Evolutionary conservation across 2,329 filamentous ascomycete genomes (phyloP).

Genomic region (Ceratocystis alfenasii): DNA sequence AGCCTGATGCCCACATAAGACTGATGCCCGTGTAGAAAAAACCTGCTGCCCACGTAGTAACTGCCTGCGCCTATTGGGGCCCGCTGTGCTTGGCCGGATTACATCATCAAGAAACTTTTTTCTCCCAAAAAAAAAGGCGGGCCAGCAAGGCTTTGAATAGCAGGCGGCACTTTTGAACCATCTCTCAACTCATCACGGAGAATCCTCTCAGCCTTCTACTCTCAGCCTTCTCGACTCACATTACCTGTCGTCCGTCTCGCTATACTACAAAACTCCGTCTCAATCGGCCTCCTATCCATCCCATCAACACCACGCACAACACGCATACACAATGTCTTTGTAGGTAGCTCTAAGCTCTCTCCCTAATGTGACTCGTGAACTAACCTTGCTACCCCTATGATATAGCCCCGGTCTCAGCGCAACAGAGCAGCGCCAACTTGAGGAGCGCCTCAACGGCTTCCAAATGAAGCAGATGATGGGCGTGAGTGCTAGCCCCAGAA

Average conservation of each 20-base stretch:
- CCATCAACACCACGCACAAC: not conserved
- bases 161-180: not conserved
- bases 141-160: slow-evolving; percentile 11
- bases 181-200: not conserved
- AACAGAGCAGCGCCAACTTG: slow-evolving; percentile 82
- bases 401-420: slow-evolving; percentile 23
- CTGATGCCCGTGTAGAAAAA: no score
- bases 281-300: not conserved
- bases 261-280: not conserved
- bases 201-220: slow-evolving; percentile 6
- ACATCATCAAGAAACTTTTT: slow-evolving; percentile 20
- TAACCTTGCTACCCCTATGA: not conserved
- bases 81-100: not conserved
- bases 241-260: not conserved
- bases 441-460: slow-evolving; percentile 89
- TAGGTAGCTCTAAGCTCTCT: slow-evolving; percentile 1
- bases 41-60: no score
- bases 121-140: not conserved
- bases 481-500: slow-evolving; percentile 44
- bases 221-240: not conserved
- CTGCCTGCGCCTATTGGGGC: no score
- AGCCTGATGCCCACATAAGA: no score
- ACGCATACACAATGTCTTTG: slow-evolving; percentile 21
- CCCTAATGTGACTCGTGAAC: not conserved
- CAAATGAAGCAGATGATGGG: slow-evolving; percentile 99